A percentile compares a stretch with the other conserved stretches of the same genome.
Conservation (phyloP, 371 early-diverging fungal genomes). For the Coemansia sp. region DNA sequence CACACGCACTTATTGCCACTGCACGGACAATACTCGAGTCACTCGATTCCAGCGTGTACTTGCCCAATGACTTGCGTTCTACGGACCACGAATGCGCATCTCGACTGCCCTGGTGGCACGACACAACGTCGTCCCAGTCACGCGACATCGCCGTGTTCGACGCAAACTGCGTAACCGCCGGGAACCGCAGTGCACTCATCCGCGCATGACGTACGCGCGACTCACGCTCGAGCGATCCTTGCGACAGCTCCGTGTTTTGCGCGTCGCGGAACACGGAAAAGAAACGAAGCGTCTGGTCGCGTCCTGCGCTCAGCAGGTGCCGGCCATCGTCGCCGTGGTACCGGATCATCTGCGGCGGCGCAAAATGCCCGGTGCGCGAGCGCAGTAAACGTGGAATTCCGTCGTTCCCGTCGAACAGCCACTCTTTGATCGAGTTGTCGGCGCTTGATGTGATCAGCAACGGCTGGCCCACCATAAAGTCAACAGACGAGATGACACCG, state of each 20-base stretch:
- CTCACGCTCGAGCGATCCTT: constrained; percentile 52
- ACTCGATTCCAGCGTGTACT: constrained; percentile 60
- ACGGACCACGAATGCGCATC: constrained; percentile 81
- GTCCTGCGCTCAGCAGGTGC: constrained; percentile 73
- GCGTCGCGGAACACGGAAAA: constrained; percentile 84
- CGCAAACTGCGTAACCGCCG: constrained; percentile 71
- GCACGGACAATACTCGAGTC: constrained; percentile 63
- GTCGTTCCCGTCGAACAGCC: constrained; percentile 89
- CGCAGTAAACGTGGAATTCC: constrained; percentile 76
- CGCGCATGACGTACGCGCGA: too few relatives aligned
- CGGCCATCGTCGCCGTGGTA: constrained; percentile 74
- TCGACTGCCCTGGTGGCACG: constrained; percentile 73
- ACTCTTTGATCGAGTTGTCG: constrained; percentile 92
- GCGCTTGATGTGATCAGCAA: constrained; percentile 82
- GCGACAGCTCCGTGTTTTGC: constrained; percentile 80
- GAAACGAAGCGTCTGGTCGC: constrained; percentile 77
- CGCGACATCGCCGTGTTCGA: constrained; percentile 56
- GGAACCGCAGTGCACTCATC: constrained; percentile 62
- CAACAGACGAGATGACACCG: constrained; percentile 67
- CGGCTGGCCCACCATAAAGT: constrained; percentile 81
- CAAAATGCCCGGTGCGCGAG: constrained; percentile 81
- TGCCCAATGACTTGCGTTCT: constrained; percentile 71
- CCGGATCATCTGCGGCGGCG: constrained; percentile 76
- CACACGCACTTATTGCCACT: constrained; percentile 81
- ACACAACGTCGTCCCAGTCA: constrained; percentile 89